Percentiles rank a stretch among this genome's conserved stretches.
Conservation (phyloP, 1,139 yeast species). For the Sugiyamaella sp. region DNA sequence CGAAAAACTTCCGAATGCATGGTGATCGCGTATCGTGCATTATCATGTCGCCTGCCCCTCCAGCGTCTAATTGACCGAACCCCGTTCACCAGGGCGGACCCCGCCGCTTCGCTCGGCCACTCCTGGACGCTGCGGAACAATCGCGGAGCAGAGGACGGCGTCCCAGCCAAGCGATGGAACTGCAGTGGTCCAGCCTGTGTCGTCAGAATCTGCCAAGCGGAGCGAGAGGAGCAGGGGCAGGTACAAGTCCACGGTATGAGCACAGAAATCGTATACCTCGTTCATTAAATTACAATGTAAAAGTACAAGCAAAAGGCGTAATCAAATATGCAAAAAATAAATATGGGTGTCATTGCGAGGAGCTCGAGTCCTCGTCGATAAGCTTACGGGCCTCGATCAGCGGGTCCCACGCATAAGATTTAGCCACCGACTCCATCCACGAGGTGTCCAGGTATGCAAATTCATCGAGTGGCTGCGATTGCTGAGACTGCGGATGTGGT, state of each 20-base stretch:
- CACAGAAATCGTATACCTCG: background rate
- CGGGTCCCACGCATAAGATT: slow-evolving; percentile 18
- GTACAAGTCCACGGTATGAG: background rate
- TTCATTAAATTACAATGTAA: slow-evolving; percentile 5
- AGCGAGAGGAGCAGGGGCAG: background rate
- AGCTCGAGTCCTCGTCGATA: slow-evolving; percentile 13
- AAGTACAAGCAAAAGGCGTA: background rate
- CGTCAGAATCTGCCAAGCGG: too few relatives aligned
- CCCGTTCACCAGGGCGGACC: background rate
- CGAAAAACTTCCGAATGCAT: slow-evolving; percentile 10
- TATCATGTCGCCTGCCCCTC: background rate
- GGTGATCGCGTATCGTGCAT: background rate
- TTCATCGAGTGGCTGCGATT: slow-evolving; percentile 9
- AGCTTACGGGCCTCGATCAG: slow-evolving; percentile 13
- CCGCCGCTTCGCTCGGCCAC: too few relatives aligned
- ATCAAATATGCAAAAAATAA: slow-evolving; percentile 7
- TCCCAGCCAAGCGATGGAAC: too few relatives aligned
- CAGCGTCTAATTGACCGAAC: slow-evolving; percentile 1
- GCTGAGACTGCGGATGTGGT: slow-evolving; percentile 1
- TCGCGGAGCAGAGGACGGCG: too few relatives aligned
- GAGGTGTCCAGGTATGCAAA: slow-evolving; percentile 7
- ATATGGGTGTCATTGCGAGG: slow-evolving; percentile 10
- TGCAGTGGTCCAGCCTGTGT: too few relatives aligned
- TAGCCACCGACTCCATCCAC: slow-evolving; percentile 15
- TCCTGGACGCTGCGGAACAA: too few relatives aligned